Evolutionary conservation across 2,329 filamentous ascomycete species (phyloP).

Genomic region (Neonectria sp.): DNA sequence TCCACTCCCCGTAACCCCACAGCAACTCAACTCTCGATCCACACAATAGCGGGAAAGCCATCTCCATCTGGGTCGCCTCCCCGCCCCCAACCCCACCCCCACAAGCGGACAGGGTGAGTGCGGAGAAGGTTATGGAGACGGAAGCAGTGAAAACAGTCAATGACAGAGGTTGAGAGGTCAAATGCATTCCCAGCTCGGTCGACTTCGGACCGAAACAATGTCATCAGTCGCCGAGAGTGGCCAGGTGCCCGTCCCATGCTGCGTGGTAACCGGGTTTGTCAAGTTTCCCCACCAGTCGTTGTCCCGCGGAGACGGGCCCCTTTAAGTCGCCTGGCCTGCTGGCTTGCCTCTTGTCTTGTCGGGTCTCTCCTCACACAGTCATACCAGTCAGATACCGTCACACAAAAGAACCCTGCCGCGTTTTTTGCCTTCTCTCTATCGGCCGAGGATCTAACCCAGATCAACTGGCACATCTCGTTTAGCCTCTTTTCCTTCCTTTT

Average conservation of each 20-base stretch:
- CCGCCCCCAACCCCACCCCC: conserved; percentile 21
- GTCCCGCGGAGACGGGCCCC: conserved; percentile 17
- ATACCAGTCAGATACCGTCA: background rate
- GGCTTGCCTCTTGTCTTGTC: conserved; percentile 8
- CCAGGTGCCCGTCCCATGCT: conserved; percentile 2
- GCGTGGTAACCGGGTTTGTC: too few relatives aligned
- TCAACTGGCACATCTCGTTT: background rate
- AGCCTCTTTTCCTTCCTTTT: background rate
- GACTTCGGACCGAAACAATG: conserved; percentile 24
- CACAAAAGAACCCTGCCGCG: background rate
- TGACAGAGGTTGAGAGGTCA: too few relatives aligned
- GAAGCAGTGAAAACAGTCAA: too few relatives aligned
- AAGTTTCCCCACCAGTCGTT: conserved; percentile 27
- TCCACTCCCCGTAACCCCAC: background rate
- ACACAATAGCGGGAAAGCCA: background rate
- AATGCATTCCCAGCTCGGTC: conserved; percentile 12
- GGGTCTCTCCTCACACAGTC: background rate
- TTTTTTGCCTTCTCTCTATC: background rate
- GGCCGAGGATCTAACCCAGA: too few relatives aligned
- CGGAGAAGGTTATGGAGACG: conserved; percentile 15
- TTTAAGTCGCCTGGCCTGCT: conserved; percentile 19
- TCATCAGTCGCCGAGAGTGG: conserved; percentile 21
- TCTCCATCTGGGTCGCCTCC: background rate
- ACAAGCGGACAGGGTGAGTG: conserved; percentile 4
- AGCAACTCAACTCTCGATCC: background rate